Conservation (phyloP, 495 filamentous ascomycete genomes). For the Aspergillus steynii region DNA sequence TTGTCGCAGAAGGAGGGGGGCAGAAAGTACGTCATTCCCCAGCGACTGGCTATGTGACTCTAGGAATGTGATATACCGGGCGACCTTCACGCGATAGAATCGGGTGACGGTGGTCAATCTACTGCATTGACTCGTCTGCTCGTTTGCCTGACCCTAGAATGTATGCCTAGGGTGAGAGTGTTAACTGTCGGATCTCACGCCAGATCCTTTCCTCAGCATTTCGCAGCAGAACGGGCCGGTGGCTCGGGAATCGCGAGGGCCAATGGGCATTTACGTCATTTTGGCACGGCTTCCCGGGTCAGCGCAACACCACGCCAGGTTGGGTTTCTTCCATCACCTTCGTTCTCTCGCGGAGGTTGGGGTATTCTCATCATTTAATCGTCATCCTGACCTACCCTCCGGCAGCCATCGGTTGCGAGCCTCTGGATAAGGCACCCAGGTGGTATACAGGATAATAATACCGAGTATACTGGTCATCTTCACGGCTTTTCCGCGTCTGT, state of each 20-base stretch:
- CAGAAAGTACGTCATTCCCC: not conserved
- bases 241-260: slow-evolving; percentile 10
- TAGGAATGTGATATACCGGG: not conserved
- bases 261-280: slow-evolving; percentile 12
- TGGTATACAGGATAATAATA: no score
- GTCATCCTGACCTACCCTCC: not conserved
- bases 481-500: no score
- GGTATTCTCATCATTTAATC: not conserved
- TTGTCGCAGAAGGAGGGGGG: slow-evolving; percentile 20
- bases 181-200: no score
- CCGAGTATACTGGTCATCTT: no score
- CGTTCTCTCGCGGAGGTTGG: not conserved
- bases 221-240: slow-evolving; percentile 8
- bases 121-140: no score
- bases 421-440: no score
- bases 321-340: not conserved
- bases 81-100: not conserved
- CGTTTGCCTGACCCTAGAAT: no score
- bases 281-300: slow-evolving; percentile 12
- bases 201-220: no score
- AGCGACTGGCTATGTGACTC: not conserved
- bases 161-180: no score
- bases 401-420: no score
- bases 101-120: not conserved
- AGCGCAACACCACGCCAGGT: not conserved